Evolutionary conservation across 2,329 filamentous ascomycete species (phyloP).

Genomic region (Cladosporium austrohemisphaericum): DNA sequence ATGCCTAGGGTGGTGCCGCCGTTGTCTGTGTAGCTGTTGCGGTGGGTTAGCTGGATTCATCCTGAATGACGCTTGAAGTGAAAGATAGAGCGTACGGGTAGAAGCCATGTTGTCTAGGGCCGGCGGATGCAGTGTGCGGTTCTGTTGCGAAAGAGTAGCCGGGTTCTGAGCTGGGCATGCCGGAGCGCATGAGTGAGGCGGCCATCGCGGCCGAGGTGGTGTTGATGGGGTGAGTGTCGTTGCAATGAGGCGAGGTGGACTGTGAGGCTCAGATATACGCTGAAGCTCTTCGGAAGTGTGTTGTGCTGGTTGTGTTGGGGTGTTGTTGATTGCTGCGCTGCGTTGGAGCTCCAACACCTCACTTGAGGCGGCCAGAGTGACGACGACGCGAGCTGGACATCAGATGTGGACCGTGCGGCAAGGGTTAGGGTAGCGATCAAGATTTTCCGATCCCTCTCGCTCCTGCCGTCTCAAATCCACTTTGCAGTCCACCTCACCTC

Average conservation of each 20-base stretch:
- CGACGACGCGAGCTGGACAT: too few species aligned
- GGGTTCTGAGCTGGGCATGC: conserved; percentile 50
- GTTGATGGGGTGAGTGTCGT: too few species aligned
- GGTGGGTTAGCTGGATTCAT: conserved; percentile 11
- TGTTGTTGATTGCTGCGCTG: conserved; percentile 3
- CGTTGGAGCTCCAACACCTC: too few species aligned
- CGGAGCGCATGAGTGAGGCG: conserved; percentile 50
- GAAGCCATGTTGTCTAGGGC: conserved; percentile 71
- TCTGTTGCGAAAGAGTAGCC: conserved; percentile 59
- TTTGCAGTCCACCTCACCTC: too few species aligned
- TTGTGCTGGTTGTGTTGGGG: not conserved
- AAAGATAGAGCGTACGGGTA: conserved; percentile 76
- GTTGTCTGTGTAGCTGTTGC: conserved; percentile 85
- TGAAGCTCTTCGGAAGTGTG: too few species aligned
- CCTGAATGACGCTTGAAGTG: not conserved
- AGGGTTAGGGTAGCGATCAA: too few species aligned
- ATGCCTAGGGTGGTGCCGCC: conserved; percentile 95
- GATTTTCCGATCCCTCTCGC: too few species aligned
- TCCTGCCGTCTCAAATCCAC: too few species aligned
- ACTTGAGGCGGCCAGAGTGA: too few species aligned
- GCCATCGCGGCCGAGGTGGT: conserved; percentile 45
- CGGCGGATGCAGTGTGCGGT: conserved; percentile 44
- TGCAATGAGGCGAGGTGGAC: too few species aligned
- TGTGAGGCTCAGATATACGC: too few species aligned
- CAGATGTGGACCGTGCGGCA: too few species aligned